Evolutionary conservation across 371 early-diverging fungal genomes (phyloP).

Genomic region (Fennellomyces sp.): DNA sequence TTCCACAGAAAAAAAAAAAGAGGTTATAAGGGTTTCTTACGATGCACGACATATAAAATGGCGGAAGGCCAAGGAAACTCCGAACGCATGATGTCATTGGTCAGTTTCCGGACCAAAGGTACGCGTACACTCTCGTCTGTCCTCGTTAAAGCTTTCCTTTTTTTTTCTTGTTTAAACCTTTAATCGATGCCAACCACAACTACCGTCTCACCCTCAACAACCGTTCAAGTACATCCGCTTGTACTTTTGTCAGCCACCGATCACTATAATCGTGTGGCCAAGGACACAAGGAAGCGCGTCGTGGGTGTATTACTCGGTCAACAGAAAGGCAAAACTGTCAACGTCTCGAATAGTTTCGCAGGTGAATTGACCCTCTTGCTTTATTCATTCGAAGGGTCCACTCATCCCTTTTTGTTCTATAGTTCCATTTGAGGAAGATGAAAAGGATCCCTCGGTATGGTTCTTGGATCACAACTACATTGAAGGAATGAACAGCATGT

Average conservation of each 20-base stretch:
- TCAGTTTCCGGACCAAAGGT: not conserved
- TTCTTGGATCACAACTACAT: constrained; percentile 99
- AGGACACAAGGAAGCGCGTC: constrained; percentile 95
- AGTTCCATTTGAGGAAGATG: constrained; percentile 99
- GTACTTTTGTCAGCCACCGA: constrained; percentile 99
- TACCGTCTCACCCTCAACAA: constrained; percentile 38
- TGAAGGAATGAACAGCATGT: constrained; percentile 99
- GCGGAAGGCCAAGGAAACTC: not conserved
- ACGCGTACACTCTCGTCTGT: constrained; percentile 1
- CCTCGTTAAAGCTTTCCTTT: not conserved
- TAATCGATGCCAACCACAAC: constrained; percentile 45
- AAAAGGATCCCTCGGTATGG: constrained; percentile 97
- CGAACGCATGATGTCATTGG: constrained; percentile 6
- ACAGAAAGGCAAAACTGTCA: constrained; percentile 83
- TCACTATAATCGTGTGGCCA: constrained; percentile 98
- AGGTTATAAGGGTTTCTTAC: not conserved
- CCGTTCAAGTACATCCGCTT: constrained; percentile 96
- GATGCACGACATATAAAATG: not conserved
- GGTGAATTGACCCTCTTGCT: constrained; percentile 65
- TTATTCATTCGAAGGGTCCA: not conserved
- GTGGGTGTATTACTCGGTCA: constrained; percentile 99
- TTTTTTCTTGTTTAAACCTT: not conserved
- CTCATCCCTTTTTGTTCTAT: not conserved
- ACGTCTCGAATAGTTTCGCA: constrained; percentile 99
- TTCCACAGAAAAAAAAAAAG: not conserved